Conservation (phyloP, 2,329 filamentous ascomycete genomes). For the Aspergillus sp. region DNA sequence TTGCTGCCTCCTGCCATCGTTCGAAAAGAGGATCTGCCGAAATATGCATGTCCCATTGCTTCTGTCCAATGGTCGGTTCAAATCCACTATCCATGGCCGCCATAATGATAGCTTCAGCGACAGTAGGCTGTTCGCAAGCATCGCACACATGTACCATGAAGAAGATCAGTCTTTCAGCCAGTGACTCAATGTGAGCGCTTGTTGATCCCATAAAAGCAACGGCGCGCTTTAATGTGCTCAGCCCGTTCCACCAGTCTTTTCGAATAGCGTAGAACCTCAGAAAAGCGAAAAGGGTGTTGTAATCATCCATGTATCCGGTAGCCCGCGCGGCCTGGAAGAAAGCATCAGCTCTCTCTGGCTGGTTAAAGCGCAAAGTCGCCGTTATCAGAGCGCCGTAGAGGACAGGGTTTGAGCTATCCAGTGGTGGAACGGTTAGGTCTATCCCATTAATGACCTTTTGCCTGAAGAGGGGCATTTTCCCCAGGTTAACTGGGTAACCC, state of each 20-base stretch:
- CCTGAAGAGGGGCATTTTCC: slow-evolving; percentile 17
- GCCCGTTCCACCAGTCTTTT: slow-evolving; percentile 30
- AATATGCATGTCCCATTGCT: slow-evolving; percentile 21
- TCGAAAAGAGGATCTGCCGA: slow-evolving; percentile 14
- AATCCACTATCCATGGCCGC: slow-evolving; percentile 32
- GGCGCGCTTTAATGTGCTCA: slow-evolving; percentile 23
- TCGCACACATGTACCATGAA: slow-evolving; percentile 35
- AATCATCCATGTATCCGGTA: slow-evolving; percentile 30
- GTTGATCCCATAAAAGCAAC: slow-evolving; percentile 31
- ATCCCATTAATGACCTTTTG: slow-evolving; percentile 27
- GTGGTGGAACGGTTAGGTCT: slow-evolving; percentile 29
- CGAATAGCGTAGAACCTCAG: slow-evolving; percentile 30
- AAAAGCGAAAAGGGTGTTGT: slow-evolving; percentile 30
- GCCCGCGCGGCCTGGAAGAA: slow-evolving; percentile 30
- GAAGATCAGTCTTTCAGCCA: slow-evolving; percentile 28
- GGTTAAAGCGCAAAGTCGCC: slow-evolving; percentile 33
- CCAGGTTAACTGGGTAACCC: slow-evolving; percentile 28
- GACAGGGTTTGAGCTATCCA: slow-evolving; percentile 24
- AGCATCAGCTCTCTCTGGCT: slow-evolving; percentile 33
- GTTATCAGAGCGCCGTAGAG: slow-evolving; percentile 30
- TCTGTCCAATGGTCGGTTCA: slow-evolving; percentile 16
- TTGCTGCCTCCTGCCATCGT: slow-evolving; percentile 23
- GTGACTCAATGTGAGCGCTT: slow-evolving; percentile 17
- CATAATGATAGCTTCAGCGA: slow-evolving; percentile 25
- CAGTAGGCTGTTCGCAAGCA: slow-evolving; percentile 21